phyloP scores from a whole-genome alignment of 2,329 filamentous ascomycete species.

The Pseudogymnoascus sp. region DNA sequence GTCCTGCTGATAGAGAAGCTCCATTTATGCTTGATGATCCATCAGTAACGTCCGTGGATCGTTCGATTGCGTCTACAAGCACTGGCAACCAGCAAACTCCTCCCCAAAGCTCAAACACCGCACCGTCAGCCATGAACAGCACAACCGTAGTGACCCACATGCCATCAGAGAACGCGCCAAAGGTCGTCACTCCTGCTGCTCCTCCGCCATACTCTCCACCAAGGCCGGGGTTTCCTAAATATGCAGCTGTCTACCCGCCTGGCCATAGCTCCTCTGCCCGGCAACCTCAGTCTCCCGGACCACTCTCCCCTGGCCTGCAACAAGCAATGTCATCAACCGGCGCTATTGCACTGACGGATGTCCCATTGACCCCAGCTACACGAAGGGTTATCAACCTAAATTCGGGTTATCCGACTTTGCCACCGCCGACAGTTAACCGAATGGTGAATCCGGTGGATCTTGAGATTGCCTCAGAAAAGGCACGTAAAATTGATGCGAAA shows the following conservation, averaged over 20 bases:
- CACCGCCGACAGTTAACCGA: not conserved
- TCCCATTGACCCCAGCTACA: slow-evolving; percentile 42
- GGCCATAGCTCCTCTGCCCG: slow-evolving; percentile 34
- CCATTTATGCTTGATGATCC: slow-evolving; percentile 13
- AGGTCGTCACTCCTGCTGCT: slow-evolving; percentile 8
- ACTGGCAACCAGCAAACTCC: not conserved
- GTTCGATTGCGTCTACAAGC: not conserved
- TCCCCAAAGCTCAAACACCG: not conserved
- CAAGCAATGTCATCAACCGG: slow-evolving; percentile 54
- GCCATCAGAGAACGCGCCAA: not conserved
- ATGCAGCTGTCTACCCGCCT: slow-evolving; percentile 50
- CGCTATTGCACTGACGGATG: slow-evolving; percentile 50
- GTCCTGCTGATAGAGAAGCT: slow-evolving; percentile 15
- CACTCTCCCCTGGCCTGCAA: slow-evolving; percentile 53
- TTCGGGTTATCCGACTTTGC: slow-evolving; percentile 22
- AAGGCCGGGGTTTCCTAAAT: slow-evolving; percentile 29
- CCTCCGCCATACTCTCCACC: slow-evolving; percentile 27
- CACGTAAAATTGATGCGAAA: slow-evolving; percentile 29
- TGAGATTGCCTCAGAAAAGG: slow-evolving; percentile 17
- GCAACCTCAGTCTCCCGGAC: slow-evolving; percentile 50
- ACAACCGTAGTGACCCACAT: not conserved
- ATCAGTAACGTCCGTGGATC: not conserved
- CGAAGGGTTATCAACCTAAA: slow-evolving; percentile 25
- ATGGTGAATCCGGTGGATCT: slow-evolving; percentile 13
- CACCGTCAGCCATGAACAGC: not conserved